phyloP scores from a whole-genome alignment of 164 flowering plant genomes.

The Stephania yunnanensis region DNA sequence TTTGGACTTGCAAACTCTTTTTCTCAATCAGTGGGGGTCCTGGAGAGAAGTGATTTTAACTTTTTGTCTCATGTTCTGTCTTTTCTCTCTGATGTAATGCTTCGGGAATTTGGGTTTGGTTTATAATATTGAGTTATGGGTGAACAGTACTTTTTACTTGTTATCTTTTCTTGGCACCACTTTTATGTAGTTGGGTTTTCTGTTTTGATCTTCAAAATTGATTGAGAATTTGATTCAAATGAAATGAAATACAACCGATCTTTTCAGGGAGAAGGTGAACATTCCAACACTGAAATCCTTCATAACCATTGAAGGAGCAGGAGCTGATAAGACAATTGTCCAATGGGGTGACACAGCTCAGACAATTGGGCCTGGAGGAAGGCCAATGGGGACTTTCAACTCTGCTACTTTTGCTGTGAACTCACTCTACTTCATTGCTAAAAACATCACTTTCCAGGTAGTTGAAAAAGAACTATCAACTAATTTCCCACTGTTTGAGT shows the following conservation, averaged over 20 bases:
- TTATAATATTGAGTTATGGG: neutral
- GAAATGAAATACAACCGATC: neutral
- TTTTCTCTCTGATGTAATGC: slow-evolving; percentile 1
- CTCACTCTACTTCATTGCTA: slow-evolving; percentile 84
- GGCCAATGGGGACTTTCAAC: slow-evolving; percentile 68
- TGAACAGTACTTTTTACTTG: neutral
- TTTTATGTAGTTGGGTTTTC: neutral
- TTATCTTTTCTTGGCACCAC: neutral
- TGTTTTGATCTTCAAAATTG: neutral
- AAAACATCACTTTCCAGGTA: slow-evolving; percentile 96
- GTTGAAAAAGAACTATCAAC: neutral
- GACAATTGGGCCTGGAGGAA: slow-evolving; percentile 63
- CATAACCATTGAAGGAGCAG: slow-evolving; percentile 86
- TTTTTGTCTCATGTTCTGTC: slow-evolving; percentile 8
- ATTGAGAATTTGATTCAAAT: neutral
- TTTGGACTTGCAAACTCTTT: slow-evolving; percentile 1
- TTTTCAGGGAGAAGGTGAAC: slow-evolving; percentile 82
- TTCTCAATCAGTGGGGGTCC: neutral
- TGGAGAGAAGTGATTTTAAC: neutral
- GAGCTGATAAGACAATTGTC: slow-evolving; percentile 85
- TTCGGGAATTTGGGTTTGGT: neutral
- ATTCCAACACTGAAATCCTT: slow-evolving; percentile 72
- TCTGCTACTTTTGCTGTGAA: slow-evolving; percentile 97
- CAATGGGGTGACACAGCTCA: slow-evolving; percentile 96
- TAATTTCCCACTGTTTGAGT: neutral